Conservation (phyloP, 345 rosid species). For the Salix suchowensis region DNA sequence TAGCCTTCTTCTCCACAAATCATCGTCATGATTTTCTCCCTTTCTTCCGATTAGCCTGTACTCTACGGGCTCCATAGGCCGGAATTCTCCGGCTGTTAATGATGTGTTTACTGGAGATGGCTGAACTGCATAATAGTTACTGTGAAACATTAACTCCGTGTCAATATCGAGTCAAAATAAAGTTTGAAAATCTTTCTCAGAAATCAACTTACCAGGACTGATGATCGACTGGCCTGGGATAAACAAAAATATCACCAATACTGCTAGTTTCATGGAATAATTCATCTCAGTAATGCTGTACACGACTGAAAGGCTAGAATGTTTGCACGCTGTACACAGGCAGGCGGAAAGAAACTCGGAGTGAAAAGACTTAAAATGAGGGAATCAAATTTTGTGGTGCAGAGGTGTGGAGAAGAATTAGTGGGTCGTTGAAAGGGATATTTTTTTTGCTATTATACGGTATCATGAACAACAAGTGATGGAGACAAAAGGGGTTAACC, state of each 20-base stretch:
- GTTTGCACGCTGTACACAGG: background rate
- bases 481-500: background rate
- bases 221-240: background rate
- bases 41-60: background rate
- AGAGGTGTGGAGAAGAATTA: background rate
- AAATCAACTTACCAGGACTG: background rate
- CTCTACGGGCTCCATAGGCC: background rate
- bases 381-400: constrained; percentile 5
- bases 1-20: constrained; percentile 17
- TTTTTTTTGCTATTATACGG: constrained; percentile 5
- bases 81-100: background rate
- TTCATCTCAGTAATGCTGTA: background rate
- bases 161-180: background rate
- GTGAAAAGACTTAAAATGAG: background rate
- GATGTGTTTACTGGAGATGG: background rate
- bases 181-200: background rate
- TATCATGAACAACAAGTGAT: background rate
- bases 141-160: background rate
- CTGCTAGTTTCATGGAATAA: background rate
- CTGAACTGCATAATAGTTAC: constrained; percentile 1
- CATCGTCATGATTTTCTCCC: background rate
- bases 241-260: background rate
- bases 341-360: background rate
- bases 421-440: constrained; percentile 1
- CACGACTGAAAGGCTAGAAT: background rate